Conservation (phyloP, 257 asterid species). For the Fraxinus excelsior region DNA sequence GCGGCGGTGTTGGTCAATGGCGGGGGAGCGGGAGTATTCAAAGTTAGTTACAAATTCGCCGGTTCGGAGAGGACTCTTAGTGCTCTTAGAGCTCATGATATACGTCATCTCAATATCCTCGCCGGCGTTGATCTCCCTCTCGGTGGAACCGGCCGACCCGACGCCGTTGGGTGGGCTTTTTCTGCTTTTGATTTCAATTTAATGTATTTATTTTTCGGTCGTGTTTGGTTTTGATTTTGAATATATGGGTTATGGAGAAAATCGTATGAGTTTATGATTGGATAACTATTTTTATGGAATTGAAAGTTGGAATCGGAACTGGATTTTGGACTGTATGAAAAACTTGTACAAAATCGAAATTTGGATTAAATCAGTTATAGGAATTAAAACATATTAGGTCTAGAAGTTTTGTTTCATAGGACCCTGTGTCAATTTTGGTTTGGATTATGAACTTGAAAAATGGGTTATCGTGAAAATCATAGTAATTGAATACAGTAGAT, state of each 20-base stretch:
- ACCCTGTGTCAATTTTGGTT: not conserved
- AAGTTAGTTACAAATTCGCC: slow-evolving; percentile 76
- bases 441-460: not conserved
- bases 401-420: not conserved
- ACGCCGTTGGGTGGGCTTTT: slow-evolving; percentile 71
- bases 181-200: not conserved
- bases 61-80: slow-evolving; percentile 70
- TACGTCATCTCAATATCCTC: slow-evolving; percentile 75
- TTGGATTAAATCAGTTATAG: not conserved
- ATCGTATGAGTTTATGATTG: not conserved
- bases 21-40: slow-evolving; percentile 53
- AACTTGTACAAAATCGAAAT: not conserved
- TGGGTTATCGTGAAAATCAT: not conserved
- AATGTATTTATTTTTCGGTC: not conserved
- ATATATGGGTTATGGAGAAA: not conserved
- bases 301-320: not conserved
- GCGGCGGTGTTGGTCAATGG: slow-evolving; percentile 17
- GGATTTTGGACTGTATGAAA: not conserved
- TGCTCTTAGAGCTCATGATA: slow-evolving; percentile 82
- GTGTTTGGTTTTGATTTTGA: not conserved
- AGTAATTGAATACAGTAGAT: not conserved
- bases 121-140: slow-evolving; percentile 98
- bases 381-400: not conserved
- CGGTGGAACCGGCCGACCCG: slow-evolving; percentile 98
- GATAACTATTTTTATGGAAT: not conserved